Evolutionary conservation across 2,329 filamentous ascomycete genomes (phyloP).

Genomic region (Aspergillus chevalieri): DNA sequence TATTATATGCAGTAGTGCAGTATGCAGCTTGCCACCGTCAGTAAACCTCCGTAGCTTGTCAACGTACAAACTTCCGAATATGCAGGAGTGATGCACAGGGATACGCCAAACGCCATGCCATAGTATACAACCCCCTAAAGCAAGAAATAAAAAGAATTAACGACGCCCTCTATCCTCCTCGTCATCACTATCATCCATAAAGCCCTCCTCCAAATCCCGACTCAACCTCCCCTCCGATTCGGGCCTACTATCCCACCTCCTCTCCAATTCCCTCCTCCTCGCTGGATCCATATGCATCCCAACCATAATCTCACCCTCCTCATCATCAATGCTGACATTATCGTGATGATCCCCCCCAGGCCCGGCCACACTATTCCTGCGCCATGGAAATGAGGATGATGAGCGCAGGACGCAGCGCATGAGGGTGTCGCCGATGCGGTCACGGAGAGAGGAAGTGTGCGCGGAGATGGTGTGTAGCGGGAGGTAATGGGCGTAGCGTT

Average conservation of each 20-base stretch:
- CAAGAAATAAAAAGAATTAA: neutral
- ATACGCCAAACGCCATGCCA: neutral
- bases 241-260: slow-evolving; percentile 38
- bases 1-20: too few relatives aligned
- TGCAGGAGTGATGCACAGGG: too few relatives aligned
- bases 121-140: neutral
- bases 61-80: too few relatives aligned
- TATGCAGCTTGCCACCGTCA: too few relatives aligned
- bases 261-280: slow-evolving; percentile 39
- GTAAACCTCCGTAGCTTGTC: too few relatives aligned
- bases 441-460: slow-evolving; percentile 51
- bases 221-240: slow-evolving; percentile 56
- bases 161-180: slow-evolving; percentile 36
- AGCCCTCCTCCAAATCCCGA: slow-evolving; percentile 71
- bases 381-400: slow-evolving; percentile 26
- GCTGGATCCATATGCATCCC: slow-evolving; percentile 49
- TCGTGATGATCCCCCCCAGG: slow-evolving; percentile 40
- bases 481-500: slow-evolving; percentile 67
- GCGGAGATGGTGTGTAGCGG: slow-evolving; percentile 53
- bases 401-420: slow-evolving; percentile 41
- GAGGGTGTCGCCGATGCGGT: slow-evolving; percentile 36
- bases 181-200: slow-evolving; percentile 66
- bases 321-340: slow-evolving; percentile 58
- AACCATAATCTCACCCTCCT: slow-evolving; percentile 54
- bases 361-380: slow-evolving; percentile 34